Percentiles rank a stretch among this genome's conserved stretches.
Conservation (phyloP, 768 basidiomycete species). For the Kwoniella dendrophila region DNA sequence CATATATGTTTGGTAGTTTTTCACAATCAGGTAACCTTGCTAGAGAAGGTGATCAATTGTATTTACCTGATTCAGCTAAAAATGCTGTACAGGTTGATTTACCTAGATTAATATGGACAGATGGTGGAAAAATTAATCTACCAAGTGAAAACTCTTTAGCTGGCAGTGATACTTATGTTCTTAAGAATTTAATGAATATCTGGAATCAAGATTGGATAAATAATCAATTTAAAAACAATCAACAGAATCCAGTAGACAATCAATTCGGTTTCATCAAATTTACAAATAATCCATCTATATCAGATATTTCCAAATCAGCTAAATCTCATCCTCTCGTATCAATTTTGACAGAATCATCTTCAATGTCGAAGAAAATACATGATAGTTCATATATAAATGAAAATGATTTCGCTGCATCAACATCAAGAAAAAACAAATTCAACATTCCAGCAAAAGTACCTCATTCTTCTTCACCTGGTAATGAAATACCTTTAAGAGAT, state of each 20-base stretch:
- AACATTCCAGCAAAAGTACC: conserved; percentile 57
- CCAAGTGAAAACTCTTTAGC: conserved; percentile 64
- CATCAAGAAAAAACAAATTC: conserved; percentile 29
- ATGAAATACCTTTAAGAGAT: conserved; percentile 63
- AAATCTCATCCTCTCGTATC: conserved; percentile 43
- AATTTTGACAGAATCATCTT: conserved; percentile 28
- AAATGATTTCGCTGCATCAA: conserved; percentile 60
- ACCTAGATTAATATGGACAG: conserved; percentile 74
- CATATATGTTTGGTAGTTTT: conserved; percentile 83
- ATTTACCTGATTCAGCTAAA: conserved; percentile 78
- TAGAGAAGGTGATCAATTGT: conserved; percentile 83
- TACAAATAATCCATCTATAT: conserved; percentile 63
- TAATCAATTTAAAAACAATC: conserved; percentile 64
- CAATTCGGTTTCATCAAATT: conserved; percentile 81
- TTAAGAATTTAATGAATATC: conserved; percentile 78
- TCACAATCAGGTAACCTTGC: conserved; percentile 77
- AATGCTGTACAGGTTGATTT: conserved; percentile 81
- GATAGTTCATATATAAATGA: conserved; percentile 55
- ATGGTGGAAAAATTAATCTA: conserved; percentile 71
- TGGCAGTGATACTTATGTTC: conserved; percentile 62
- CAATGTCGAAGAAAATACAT: neutral
- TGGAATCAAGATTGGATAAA: conserved; percentile 85
- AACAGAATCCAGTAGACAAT: conserved; percentile 60
- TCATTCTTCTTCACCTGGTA: conserved; percentile 52
- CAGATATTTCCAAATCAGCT: conserved; percentile 58